These are phyloP conservation scores for Rubus parviflorus DNA, from an alignment of 306 rosid species.

Conservation along the genomic window DNA sequence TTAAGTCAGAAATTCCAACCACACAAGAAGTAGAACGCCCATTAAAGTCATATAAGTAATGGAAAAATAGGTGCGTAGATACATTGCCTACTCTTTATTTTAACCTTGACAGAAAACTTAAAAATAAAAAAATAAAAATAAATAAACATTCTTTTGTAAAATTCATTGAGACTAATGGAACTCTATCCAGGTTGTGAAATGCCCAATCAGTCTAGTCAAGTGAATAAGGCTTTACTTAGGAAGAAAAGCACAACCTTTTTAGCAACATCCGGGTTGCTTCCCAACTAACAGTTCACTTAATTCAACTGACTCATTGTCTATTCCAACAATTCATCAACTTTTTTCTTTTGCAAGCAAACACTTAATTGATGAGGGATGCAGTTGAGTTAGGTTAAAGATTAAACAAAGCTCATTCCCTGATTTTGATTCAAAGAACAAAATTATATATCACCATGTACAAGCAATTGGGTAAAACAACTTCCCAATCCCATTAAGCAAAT, in stretches of 20 bases:
- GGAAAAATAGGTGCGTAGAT: not conserved
- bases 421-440: too few species aligned
- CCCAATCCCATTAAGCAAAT: not conserved
- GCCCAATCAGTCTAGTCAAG: not conserved
- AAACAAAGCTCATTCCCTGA: not conserved
- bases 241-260: not conserved
- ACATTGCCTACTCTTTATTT: not conserved
- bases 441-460: too few species aligned
- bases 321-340: not conserved
- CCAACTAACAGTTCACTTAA: not conserved
- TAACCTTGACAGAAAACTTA: not conserved
- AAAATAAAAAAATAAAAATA: not conserved
- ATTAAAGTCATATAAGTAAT: not conserved
- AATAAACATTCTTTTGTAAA: not conserved
- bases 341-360: too few species aligned
- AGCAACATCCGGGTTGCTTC: not conserved
- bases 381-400: not conserved
- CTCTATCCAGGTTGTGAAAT: not conserved
- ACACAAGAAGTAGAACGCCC: not conserved
- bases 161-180: not conserved
- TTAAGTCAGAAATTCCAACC: not conserved
- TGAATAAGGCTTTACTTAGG: not conserved
- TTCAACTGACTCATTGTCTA: not conserved
- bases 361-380: not conserved
- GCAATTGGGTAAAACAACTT: not conserved